Conservation (phyloP, 108 stramenopile species). For the Pseudonitzschia delicatissima region DNA sequence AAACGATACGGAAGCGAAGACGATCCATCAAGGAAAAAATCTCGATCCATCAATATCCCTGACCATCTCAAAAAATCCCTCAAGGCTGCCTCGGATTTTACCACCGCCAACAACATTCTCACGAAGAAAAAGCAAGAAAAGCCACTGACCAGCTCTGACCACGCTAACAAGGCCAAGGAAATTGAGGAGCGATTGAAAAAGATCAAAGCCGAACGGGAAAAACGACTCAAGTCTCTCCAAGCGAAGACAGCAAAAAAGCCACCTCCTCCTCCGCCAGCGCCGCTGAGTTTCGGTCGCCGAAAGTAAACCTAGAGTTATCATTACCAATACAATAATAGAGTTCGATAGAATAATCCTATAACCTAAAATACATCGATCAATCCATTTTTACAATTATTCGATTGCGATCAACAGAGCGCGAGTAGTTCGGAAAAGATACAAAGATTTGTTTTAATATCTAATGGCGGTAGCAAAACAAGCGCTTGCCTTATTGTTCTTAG, state of each 20-base stretch:
- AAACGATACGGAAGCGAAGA: conserved; percentile 25
- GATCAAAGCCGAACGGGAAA: conserved; percentile 36
- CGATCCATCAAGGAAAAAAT: conserved; percentile 19
- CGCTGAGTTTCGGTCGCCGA: background rate
- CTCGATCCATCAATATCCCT: conserved; percentile 42
- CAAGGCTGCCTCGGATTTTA: conserved; percentile 27
- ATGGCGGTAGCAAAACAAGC: background rate
- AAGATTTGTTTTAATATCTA: no score
- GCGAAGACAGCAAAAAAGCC: conserved; percentile 5
- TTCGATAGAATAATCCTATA: no score
- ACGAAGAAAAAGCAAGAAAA: conserved; percentile 25
- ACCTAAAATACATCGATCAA: no score
- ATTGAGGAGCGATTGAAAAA: conserved; percentile 45
- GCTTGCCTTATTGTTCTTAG: conserved; percentile 13
- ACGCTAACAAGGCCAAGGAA: conserved; percentile 23
- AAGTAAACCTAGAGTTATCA: background rate
- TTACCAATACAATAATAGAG: no score
- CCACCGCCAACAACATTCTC: conserved; percentile 20
- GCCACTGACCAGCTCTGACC: conserved; percentile 10
- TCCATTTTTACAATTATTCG: no score
- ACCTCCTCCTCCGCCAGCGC: conserved; percentile 11
- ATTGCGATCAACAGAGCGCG: no score
- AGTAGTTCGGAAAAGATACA: no score
- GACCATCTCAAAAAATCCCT: conserved; percentile 44
- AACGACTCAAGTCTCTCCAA: conserved; percentile 28